Conservation (phyloP, 1,284 basidiomycete genomes). For the Cryptococcus deneoformans region DNA sequence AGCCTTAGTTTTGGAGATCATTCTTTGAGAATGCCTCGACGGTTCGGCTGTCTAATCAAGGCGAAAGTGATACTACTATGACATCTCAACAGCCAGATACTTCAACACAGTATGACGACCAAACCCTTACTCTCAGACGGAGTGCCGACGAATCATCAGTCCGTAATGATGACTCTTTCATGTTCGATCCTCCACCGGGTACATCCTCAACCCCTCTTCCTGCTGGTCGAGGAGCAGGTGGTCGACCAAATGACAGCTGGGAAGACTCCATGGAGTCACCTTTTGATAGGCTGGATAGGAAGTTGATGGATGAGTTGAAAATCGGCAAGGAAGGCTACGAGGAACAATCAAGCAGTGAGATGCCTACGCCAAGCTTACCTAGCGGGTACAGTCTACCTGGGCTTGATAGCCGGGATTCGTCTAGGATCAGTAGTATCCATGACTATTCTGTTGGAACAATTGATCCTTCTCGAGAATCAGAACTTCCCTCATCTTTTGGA, state of each 20-base stretch:
- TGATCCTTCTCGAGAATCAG: neutral
- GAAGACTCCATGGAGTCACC: constrained; percentile 68
- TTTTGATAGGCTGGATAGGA: constrained; percentile 66
- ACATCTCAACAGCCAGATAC: constrained; percentile 5
- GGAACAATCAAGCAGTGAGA: constrained; percentile 15
- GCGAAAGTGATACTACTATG: constrained; percentile 56
- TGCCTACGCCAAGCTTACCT: constrained; percentile 38
- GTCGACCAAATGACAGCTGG: constrained; percentile 55
- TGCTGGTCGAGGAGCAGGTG: constrained; percentile 9
- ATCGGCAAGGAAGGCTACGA: constrained; percentile 12
- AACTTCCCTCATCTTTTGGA: neutral
- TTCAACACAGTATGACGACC: constrained; percentile 31
- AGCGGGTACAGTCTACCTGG: constrained; percentile 32
- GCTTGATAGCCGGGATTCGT: constrained; percentile 5
- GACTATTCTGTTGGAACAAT: constrained; percentile 22
- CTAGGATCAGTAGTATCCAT: constrained; percentile 1
- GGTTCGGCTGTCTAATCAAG: constrained; percentile 63
- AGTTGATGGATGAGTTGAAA: constrained; percentile 59
- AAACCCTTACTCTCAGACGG: constrained; percentile 25
- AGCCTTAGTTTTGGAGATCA: constrained; percentile 83
- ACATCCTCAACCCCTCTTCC: constrained; percentile 40
- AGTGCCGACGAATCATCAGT: constrained; percentile 21
- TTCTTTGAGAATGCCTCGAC: constrained; percentile 92
- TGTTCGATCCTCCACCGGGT: constrained; percentile 29
- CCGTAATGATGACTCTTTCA: constrained; percentile 30